Percentiles rank a stretch among this genome's conserved stretches.
Evolutionary conservation across 352 stramenopile genomes (phyloP).

Genomic region (Phytopythium chamaehyphon): DNA sequence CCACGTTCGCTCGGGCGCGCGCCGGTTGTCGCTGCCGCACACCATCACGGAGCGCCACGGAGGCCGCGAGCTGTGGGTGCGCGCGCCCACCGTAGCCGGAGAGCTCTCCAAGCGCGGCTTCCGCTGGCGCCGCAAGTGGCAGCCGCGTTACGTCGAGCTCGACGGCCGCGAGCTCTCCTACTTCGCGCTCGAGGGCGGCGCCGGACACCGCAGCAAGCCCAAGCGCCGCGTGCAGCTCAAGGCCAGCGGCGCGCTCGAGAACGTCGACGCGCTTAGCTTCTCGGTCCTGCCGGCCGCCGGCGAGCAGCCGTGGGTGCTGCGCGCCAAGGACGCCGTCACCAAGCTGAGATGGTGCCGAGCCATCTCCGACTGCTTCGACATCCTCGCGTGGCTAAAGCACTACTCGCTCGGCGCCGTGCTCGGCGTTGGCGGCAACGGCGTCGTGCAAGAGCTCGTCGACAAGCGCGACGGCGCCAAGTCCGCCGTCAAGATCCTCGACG

Average conservation of each 20-base stretch:
- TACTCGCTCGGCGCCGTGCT: constrained; percentile 62
- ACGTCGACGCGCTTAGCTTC: constrained; percentile 56
- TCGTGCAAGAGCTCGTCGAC: constrained; percentile 65
- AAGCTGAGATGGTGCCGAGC: constrained; percentile 65
- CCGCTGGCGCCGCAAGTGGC: constrained; percentile 77
- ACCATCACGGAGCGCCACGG: constrained; percentile 75
- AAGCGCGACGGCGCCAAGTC: constrained; percentile 44
- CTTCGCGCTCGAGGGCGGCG: constrained; percentile 32
- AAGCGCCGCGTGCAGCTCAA: constrained; percentile 58
- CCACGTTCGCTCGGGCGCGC: neutral
- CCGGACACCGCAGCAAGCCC: constrained; percentile 7
- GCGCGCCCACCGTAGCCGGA: constrained; percentile 61
- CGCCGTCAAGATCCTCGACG: constrained; percentile 77
- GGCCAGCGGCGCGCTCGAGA: constrained; percentile 41
- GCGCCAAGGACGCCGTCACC: constrained; percentile 36
- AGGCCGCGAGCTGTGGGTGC: constrained; percentile 69
- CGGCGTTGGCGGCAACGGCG: constrained; percentile 68
- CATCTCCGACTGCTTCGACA: constrained; percentile 73
- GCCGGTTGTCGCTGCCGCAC: constrained; percentile 45
- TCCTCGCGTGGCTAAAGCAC: constrained; percentile 68
- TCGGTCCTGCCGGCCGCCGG: constrained; percentile 36
- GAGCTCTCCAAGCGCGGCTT: constrained; percentile 75
- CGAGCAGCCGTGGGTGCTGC: constrained; percentile 64
- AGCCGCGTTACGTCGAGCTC: constrained; percentile 65
- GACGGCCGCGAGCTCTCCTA: constrained; percentile 70